These are phyloP conservation scores for Yamadazyma oceani DNA, from an alignment of 1,139 yeast species.

Conservation along the genomic window DNA sequence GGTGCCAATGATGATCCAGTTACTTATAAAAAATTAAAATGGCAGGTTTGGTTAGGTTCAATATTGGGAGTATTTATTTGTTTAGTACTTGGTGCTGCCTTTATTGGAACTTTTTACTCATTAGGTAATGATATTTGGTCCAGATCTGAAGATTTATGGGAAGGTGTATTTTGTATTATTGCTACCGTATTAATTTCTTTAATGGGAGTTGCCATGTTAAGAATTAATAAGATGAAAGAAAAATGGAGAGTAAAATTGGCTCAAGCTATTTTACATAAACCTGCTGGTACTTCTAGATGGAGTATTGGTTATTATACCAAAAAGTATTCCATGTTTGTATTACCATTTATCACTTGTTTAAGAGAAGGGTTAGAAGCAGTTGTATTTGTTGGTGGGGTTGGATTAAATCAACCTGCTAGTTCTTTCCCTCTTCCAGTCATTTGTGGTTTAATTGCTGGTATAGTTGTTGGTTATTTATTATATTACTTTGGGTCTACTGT, in stretches of 20 bases:
- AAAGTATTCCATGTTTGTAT: constrained; percentile 73
- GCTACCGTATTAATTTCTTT: constrained; percentile 81
- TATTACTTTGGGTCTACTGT: constrained; percentile 76
- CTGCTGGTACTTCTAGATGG: constrained; percentile 30
- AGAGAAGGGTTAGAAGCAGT: constrained; percentile 94
- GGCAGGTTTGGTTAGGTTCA: constrained; percentile 84
- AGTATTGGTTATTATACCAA: constrained; percentile 43
- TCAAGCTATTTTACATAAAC: constrained; percentile 56
- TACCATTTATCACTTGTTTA: constrained; percentile 80
- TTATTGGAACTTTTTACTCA: constrained; percentile 80
- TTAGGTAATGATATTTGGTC: constrained; percentile 85
- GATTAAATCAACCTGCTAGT: constrained; percentile 51
- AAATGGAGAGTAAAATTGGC: constrained; percentile 93
- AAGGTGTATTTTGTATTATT: constrained; percentile 80
- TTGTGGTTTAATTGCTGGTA: constrained; percentile 74
- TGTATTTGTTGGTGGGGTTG: constrained; percentile 88
- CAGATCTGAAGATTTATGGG: constrained; percentile 87
- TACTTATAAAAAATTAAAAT: constrained; percentile 58
- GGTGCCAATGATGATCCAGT: constrained; percentile 45
- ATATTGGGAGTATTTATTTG: constrained; percentile 69
- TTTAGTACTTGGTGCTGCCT: constrained; percentile 76
- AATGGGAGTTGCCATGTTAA: constrained; percentile 91
- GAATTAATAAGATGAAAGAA: constrained; percentile 86
- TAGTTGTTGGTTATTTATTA: constrained; percentile 60
- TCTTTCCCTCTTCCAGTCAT: constrained; percentile 87